Evolutionary conservation across 2,329 filamentous ascomycete species (phyloP).

Genomic region (Graphiopsis chlorocephala): DNA sequence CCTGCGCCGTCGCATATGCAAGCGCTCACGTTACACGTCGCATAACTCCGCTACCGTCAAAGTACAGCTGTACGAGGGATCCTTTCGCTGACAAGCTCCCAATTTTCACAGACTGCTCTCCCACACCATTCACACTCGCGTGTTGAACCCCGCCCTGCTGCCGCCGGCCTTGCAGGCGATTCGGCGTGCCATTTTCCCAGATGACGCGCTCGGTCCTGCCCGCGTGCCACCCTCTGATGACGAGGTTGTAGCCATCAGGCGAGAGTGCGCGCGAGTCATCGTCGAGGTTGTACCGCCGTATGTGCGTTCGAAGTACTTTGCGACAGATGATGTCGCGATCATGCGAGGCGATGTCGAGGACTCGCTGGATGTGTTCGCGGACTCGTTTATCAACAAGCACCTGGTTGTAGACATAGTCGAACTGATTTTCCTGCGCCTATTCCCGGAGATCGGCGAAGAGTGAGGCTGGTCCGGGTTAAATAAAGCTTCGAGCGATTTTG

Average conservation of each 20-base stretch:
- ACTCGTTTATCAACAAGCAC: constrained; percentile 90
- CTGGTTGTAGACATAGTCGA: constrained; percentile 81
- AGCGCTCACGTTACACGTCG: constrained; percentile 15
- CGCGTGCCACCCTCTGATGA: constrained; percentile 58
- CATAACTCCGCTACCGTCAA: neutral
- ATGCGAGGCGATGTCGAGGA: constrained; percentile 49
- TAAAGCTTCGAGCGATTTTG: too few relatives aligned
- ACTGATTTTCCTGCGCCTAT: constrained; percentile 72
- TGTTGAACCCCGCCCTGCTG: constrained; percentile 37
- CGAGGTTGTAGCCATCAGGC: constrained; percentile 61
- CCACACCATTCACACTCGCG: constrained; percentile 12
- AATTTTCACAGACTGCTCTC: constrained; percentile 7
- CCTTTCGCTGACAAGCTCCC: neutral
- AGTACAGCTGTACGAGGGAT: neutral
- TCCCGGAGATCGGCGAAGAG: constrained; percentile 74
- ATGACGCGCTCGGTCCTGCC: constrained; percentile 69
- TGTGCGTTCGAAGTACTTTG: constrained; percentile 46
- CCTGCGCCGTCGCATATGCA: constrained; percentile 9
- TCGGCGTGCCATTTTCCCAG: constrained; percentile 80
- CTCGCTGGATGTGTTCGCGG: constrained; percentile 69
- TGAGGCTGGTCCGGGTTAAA: neutral
- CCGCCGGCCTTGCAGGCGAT: constrained; percentile 60
- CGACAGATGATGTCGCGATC: constrained; percentile 27
- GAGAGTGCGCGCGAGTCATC: constrained; percentile 63
- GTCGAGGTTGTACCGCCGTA: constrained; percentile 47